phyloP scores from a whole-genome alignment of 1,139 yeast genomes.

The Casaregolazyma suthepensis region DNA sequence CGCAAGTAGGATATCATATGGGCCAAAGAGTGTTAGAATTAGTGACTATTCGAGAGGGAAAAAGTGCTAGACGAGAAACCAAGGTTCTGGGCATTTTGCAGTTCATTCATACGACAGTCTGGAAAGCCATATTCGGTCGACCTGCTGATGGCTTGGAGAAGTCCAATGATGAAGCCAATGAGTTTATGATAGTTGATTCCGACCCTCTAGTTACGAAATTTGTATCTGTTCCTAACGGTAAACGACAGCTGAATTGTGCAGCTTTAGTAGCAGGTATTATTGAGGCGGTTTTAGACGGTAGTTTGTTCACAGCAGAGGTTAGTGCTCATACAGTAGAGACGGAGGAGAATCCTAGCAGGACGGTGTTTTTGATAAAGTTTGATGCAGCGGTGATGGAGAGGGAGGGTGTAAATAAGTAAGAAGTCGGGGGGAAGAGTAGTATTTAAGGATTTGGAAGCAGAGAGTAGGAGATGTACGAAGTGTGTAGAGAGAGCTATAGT shows the following conservation, averaged over 20 bases:
- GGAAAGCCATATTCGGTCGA: constrained; percentile 79
- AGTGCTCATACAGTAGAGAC: constrained; percentile 81
- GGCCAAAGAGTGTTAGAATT: constrained; percentile 58
- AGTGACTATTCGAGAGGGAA: constrained; percentile 58
- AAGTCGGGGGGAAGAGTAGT: not conserved
- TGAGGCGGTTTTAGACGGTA: constrained; percentile 79
- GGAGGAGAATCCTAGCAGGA: constrained; percentile 57
- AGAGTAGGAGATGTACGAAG: no score
- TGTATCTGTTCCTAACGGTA: constrained; percentile 75
- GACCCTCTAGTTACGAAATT: constrained; percentile 70
- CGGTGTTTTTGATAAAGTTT: constrained; percentile 80
- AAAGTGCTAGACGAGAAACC: constrained; percentile 62
- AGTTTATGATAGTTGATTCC: constrained; percentile 77
- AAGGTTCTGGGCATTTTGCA: constrained; percentile 73
- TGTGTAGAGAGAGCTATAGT: no score
- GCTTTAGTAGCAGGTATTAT: constrained; percentile 88
- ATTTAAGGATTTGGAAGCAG: no score
- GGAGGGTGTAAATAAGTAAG: constrained; percentile 10
- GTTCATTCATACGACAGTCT: constrained; percentile 72
- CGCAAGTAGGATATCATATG: constrained; percentile 67
- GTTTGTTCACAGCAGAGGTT: constrained; percentile 76
- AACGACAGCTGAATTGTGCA: constrained; percentile 71
- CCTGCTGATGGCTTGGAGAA: constrained; percentile 83
- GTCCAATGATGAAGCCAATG: constrained; percentile 74
- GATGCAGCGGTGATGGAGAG: constrained; percentile 26